Evolutionary conservation across 352 stramenopile species (phyloP), one percentile per base, ranked within the genome.

Genomic region (Phytopythium helicoides): DNA sequence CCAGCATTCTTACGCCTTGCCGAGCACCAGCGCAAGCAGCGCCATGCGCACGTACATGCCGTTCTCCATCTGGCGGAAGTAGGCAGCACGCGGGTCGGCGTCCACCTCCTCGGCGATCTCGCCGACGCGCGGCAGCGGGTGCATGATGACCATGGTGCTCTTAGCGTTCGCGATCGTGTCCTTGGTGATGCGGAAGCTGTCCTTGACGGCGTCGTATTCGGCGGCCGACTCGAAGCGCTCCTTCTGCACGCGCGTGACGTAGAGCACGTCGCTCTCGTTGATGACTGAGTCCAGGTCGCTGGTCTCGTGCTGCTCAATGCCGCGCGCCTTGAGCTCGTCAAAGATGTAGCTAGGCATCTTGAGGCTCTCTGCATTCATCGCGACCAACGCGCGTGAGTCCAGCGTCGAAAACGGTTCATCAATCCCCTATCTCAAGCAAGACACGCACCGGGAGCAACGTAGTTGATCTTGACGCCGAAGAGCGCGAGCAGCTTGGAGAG

Each of bases 41-140:
- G 97, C 97, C 96, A 99, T 99, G 66, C 97, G 90, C 56, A 98
- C 93, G 73, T 96, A 99, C 96, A 99, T 99, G 54, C 97, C 97
- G 81, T 99, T 98, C 66, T 95, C 82, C 87, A 97, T 97, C 77
- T 99, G 95, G 56, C 95, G 81, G 66, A 99, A 99, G 72, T 99
- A 99, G 11, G 94, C 96, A 36, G 96, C 95, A 45, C 95, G 87
- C 36, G 95, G 94, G 69, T 99, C 94, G 10, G 63, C 66, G 70
- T 99, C 97, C 19, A 99, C 92, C 38, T 98, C 95, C 53, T 97
- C 86, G 8, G 78, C 68, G 60, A 99, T 99, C 68, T 99, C 97
- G 55, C 96, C 95, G 9, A 99, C 93, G 51, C 97, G 81, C 14
- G 97, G 97, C 18, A 99, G 77, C 46, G 97, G 97, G 73, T 99